phyloP scores from a whole-genome alignment of 306 rosid genomes.

The Lotus japonicus region DNA sequence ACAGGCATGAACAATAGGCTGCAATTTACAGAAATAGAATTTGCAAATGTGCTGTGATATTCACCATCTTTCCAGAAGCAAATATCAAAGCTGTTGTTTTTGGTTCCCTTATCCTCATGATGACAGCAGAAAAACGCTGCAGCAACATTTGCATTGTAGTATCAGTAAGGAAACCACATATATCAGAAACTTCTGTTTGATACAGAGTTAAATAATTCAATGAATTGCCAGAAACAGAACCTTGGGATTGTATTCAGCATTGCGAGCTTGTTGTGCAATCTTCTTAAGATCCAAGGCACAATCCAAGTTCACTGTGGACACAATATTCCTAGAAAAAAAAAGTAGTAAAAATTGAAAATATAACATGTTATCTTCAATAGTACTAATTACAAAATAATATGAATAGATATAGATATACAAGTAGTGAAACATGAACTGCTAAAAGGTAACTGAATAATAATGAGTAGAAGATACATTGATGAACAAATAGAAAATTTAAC shows the following conservation, averaged over 20 bases:
- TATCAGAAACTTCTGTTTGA: too few species aligned
- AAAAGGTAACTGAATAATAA: too few species aligned
- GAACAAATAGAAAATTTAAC: too few species aligned
- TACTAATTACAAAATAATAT: too few species aligned
- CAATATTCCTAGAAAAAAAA: background rate
- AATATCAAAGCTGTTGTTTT: constrained; percentile 71
- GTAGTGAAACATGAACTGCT: too few species aligned
- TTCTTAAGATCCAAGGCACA: constrained; percentile 4
- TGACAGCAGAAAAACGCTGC: constrained; percentile 75
- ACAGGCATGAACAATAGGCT: background rate
- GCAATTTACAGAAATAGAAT: background rate
- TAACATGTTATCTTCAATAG: too few species aligned
- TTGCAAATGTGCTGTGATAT: background rate
- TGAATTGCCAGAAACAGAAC: background rate
- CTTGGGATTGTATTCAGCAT: constrained; percentile 18
- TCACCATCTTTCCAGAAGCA: constrained; percentile 69
- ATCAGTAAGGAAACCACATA: background rate
- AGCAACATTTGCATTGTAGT: background rate
- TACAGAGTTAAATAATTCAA: background rate
- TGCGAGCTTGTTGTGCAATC: constrained; percentile 13
- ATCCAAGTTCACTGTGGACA: background rate
- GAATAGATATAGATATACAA: too few species aligned
- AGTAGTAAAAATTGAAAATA: background rate
- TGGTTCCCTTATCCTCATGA: constrained; percentile 75
- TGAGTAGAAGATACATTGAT: too few species aligned